Percentiles rank a stretch among this genome's conserved stretches.
phyloP scores from a whole-genome alignment of 805 yeast species.

The Ogataea nitratoaversa region DNA sequence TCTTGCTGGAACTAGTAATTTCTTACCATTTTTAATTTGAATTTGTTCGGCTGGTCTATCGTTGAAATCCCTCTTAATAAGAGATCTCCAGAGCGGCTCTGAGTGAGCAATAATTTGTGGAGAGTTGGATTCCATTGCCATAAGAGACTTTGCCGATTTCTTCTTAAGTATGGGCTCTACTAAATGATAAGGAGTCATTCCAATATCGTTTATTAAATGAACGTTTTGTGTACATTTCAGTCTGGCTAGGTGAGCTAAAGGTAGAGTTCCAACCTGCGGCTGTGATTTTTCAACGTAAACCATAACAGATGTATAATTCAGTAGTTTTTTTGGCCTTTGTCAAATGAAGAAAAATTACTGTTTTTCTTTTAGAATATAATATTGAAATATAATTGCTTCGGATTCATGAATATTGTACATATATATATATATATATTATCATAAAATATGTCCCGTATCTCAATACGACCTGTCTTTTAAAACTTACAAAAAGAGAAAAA shows the following conservation, averaged over 20 bases:
- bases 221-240: slow-evolving; percentile 29
- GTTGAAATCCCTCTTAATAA: slow-evolving; percentile 45
- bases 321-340: not conserved
- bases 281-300: slow-evolving; percentile 18
- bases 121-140: slow-evolving; percentile 37
- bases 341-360: too few species aligned
- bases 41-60: slow-evolving; percentile 34
- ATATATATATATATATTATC: too few species aligned
- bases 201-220: slow-evolving; percentile 30
- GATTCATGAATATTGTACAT: too few species aligned
- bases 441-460: too few species aligned
- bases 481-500: too few species aligned
- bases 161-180: slow-evolving; percentile 42
- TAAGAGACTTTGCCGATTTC: slow-evolving; percentile 42
- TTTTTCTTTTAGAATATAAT: too few species aligned
- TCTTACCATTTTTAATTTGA: slow-evolving; percentile 15
- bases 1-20: slow-evolving; percentile 31
- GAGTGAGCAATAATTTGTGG: slow-evolving; percentile 39
- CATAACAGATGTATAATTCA: not conserved
- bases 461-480: too few species aligned
- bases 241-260: slow-evolving; percentile 25
- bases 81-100: slow-evolving; percentile 43
- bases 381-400: too few species aligned
- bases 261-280: slow-evolving; percentile 20
- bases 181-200: slow-evolving; percentile 39